A percentile compares a stretch with the other conserved stretches of the same genome.
These are phyloP conservation scores for Hylodesmum podocarpum DNA, from an alignment of 306 rosid genomes.

Conservation along the genomic window DNA sequence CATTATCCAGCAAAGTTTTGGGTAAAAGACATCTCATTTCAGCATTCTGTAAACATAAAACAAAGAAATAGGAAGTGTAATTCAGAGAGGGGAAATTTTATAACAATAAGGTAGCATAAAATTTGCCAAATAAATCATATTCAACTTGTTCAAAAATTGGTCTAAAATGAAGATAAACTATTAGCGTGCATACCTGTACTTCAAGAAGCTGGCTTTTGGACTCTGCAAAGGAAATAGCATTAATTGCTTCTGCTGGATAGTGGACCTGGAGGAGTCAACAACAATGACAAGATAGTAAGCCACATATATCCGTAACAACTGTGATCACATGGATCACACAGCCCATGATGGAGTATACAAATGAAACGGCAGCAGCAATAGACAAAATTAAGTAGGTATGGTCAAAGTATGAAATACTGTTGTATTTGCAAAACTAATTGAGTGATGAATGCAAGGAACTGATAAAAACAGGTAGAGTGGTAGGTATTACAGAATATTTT, in stretches of 20 bases:
- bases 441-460: background rate
- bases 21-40: slow-evolving; percentile 92
- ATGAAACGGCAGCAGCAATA: background rate
- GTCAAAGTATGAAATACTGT: background rate
- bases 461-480: background rate
- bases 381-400: background rate
- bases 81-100: background rate
- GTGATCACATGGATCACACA: background rate
- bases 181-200: slow-evolving; percentile 64
- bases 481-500: background rate
- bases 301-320: background rate
- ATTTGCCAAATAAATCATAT: background rate
- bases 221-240: slow-evolving; percentile 55
- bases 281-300: background rate
- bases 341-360: background rate
- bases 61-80: background rate
- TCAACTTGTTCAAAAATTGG: background rate
- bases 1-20: slow-evolving; percentile 65
- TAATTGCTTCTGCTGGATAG: slow-evolving; percentile 83
- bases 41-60: slow-evolving; percentile 65
- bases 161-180: slow-evolving; percentile 2
- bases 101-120: background rate
- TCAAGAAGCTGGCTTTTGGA: slow-evolving; percentile 84
- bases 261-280: slow-evolving; percentile 61
- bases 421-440: slow-evolving; percentile 3